These are phyloP conservation scores for Lentinula raphanica DNA, from an alignment of 768 basidiomycete genomes.

Conservation along the genomic window DNA sequence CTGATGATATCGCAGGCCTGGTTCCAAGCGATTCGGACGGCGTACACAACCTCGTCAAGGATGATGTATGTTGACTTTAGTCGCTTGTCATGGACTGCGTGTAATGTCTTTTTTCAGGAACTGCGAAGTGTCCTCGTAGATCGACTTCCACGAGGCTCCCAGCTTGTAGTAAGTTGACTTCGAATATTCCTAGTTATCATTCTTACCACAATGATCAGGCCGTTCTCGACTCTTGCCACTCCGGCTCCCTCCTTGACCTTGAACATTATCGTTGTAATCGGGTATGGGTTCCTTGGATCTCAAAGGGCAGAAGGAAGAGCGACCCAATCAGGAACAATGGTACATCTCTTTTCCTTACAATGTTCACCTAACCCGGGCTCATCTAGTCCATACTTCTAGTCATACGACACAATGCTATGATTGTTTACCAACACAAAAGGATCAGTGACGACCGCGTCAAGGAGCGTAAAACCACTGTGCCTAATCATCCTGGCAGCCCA, in stretches of 20 bases:
- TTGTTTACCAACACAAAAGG: slow-evolving; percentile 23
- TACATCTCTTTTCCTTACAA: slow-evolving; percentile 12
- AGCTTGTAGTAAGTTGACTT: slow-evolving; percentile 27
- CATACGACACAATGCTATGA: not conserved
- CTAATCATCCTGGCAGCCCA: not conserved
- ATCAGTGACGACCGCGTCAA: slow-evolving; percentile 14
- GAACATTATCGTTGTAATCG: slow-evolving; percentile 40
- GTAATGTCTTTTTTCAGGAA: slow-evolving; percentile 19
- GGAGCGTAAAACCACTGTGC: slow-evolving; percentile 12
- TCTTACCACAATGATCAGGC: slow-evolving; percentile 14
- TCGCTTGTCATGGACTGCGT: not conserved
- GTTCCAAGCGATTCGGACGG: slow-evolving; percentile 30
- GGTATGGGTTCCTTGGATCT: slow-evolving; percentile 42
- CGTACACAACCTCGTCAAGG: slow-evolving; percentile 23
- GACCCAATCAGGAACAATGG: slow-evolving; percentile 28
- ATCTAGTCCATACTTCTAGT: not conserved
- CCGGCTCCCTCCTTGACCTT: slow-evolving; percentile 37
- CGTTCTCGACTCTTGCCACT: slow-evolving; percentile 37
- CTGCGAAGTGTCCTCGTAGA: slow-evolving; percentile 31
- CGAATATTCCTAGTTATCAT: not conserved
- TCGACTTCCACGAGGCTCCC: slow-evolving; percentile 29
- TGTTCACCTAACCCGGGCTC: not conserved
- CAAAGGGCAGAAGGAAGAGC: slow-evolving; percentile 34
- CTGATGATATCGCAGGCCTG: slow-evolving; percentile 23
- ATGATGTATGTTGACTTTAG: slow-evolving; percentile 25